These are phyloP conservation scores for Amanita rubescens DNA, from an alignment of 768 basidiomycete species.

Conservation along the genomic window DNA sequence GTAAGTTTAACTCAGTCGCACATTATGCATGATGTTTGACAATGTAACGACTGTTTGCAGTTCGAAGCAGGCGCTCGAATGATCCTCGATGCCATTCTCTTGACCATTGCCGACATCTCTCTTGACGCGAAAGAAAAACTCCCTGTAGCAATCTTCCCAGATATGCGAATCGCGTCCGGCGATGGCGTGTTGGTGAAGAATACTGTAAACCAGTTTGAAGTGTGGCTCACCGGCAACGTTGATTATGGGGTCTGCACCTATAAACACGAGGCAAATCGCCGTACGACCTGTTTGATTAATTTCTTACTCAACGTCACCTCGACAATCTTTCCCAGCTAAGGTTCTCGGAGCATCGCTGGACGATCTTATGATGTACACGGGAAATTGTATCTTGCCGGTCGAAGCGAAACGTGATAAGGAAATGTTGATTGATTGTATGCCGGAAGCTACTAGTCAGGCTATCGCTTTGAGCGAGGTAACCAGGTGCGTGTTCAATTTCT, in stretches of 20 bases:
- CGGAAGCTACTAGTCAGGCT: slow-evolving; percentile 2
- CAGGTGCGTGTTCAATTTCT: not conserved
- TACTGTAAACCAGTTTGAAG: not conserved
- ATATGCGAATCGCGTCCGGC: slow-evolving; percentile 7
- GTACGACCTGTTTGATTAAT: not conserved
- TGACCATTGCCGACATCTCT: slow-evolving; percentile 8
- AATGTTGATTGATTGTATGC: not conserved
- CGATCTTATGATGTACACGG: not conserved
- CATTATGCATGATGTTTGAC: not conserved
- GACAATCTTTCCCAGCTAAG: not conserved
- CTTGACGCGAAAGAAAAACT: slow-evolving; percentile 4
- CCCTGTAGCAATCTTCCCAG: slow-evolving; percentile 10
- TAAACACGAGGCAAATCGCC: not conserved
- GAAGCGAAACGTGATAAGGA: slow-evolving; percentile 1
- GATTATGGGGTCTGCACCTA: slow-evolving; percentile 8
- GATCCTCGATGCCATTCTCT: slow-evolving; percentile 9
- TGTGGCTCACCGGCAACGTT: slow-evolving; percentile 7
- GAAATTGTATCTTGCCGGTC: not conserved
- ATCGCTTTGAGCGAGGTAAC: slow-evolving; percentile 1
- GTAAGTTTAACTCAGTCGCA: no score
- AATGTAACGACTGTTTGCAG: not conserved
- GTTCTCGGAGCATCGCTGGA: not conserved
- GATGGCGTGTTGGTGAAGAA: slow-evolving; percentile 7
- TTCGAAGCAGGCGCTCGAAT: slow-evolving; percentile 3
- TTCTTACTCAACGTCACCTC: not conserved